These are phyloP conservation scores for barley (Hordeum vulgare) DNA, from an alignment of 176 grass and related monocot genomes.

Conservation along the genomic window DNA sequence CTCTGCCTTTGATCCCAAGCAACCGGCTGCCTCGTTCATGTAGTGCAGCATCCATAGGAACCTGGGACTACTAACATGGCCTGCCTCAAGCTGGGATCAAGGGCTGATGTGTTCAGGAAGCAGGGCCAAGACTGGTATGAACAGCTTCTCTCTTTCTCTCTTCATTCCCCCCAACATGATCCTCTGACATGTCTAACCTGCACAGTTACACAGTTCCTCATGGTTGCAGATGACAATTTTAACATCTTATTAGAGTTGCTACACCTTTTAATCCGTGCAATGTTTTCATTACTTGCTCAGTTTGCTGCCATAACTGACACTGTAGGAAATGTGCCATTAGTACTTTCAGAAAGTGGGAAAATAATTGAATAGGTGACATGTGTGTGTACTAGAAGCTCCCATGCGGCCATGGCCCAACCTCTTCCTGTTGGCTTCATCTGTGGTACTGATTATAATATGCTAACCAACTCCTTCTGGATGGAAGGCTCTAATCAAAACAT, in stretches of 20 bases:
- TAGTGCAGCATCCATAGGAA: slow-evolving; percentile 3
- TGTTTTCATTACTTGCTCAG: neutral
- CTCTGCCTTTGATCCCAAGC: slow-evolving; percentile 13
- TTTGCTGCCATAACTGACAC: neutral
- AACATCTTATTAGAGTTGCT: neutral
- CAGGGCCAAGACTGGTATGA: slow-evolving; percentile 68
- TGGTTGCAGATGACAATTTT: neutral
- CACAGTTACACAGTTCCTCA: neutral
- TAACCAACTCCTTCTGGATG: slow-evolving; percentile 23
- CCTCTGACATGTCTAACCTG: slow-evolving; percentile 20
- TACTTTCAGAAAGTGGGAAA: neutral
- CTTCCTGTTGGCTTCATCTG: slow-evolving; percentile 32
- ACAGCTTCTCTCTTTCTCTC: neutral
- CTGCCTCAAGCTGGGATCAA: slow-evolving; percentile 68
- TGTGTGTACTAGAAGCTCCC: slow-evolving; percentile 12
- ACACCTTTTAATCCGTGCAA: neutral
- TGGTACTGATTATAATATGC: slow-evolving; percentile 20
- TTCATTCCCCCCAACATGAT: neutral
- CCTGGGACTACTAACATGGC: slow-evolving; percentile 32
- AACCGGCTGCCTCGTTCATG: neutral
- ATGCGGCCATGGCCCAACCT: slow-evolving; percentile 15
- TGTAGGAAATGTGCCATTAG: neutral
- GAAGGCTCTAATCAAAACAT: slow-evolving; percentile 12
- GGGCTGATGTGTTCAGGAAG: slow-evolving; percentile 58
- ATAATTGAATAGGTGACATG: slow-evolving; percentile 7